Evolutionary conservation across 371 early-diverging fungal species (phyloP).

Genomic region (Phascolomyces articulosus): DNA sequence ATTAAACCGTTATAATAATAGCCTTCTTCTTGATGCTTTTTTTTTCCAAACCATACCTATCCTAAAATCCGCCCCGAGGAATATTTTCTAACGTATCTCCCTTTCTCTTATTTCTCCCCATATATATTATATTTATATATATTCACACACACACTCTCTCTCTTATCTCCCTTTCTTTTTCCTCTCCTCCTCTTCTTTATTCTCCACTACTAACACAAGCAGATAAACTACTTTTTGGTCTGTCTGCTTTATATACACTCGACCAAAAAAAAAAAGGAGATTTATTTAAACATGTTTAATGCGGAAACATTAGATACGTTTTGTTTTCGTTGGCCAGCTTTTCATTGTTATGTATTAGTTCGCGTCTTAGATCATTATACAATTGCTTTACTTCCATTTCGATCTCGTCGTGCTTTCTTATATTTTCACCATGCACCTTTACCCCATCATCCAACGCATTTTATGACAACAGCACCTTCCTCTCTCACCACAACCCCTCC

Average conservation of each 20-base stretch:
- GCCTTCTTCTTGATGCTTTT: no score
- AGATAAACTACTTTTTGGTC: no score
- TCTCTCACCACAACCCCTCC: no score
- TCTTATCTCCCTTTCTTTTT: background rate
- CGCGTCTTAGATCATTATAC: slow-evolving; percentile 23
- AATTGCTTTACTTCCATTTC: slow-evolving; percentile 34
- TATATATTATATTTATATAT: no score
- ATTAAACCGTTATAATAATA: no score
- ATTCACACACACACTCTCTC: background rate
- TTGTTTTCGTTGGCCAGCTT: slow-evolving; percentile 38
- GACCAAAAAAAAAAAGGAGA: background rate
- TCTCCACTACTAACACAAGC: no score
- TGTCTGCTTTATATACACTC: no score
- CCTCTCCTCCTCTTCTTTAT: background rate
- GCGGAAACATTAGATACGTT: slow-evolving; percentile 29
- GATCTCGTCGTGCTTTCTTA: slow-evolving; percentile 29
- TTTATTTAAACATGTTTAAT: background rate
- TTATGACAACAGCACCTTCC: background rate
- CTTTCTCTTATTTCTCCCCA: background rate
- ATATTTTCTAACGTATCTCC: no score
- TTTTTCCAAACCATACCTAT: no score
- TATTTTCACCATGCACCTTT: slow-evolving; percentile 33
- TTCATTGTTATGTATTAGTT: slow-evolving; percentile 32
- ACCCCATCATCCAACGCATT: slow-evolving; percentile 6
- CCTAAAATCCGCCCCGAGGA: no score